Conservation (phyloP, 371 early-diverging fungal genomes). For the Apophysomyces ossiformis region DNA sequence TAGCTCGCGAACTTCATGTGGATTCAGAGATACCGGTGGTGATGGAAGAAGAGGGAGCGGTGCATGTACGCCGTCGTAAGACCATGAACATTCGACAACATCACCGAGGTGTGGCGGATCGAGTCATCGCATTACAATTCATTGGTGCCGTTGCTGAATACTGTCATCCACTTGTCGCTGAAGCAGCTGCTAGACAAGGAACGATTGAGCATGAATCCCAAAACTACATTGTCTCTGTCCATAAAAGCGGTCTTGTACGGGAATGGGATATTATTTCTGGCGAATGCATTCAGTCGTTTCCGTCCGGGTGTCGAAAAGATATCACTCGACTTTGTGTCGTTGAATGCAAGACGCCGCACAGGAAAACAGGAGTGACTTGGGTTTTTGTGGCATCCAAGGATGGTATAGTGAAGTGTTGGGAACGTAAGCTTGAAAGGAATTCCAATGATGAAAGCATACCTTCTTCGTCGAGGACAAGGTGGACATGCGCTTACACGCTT, state of each 20-base stretch:
- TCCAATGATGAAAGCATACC: slow-evolving; percentile 8
- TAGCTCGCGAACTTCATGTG: slow-evolving; percentile 29
- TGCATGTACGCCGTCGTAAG: background rate
- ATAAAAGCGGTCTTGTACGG: slow-evolving; percentile 35
- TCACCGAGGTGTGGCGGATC: slow-evolving; percentile 15
- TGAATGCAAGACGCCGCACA: slow-evolving; percentile 26
- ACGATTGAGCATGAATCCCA: slow-evolving; percentile 14
- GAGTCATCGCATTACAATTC: slow-evolving; percentile 31
- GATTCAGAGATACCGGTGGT: slow-evolving; percentile 16
- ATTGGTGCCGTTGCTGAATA: slow-evolving; percentile 34
- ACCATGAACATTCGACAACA: background rate
- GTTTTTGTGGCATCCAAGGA: slow-evolving; percentile 42
- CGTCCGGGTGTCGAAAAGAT: slow-evolving; percentile 26
- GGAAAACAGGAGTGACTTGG: slow-evolving; percentile 31
- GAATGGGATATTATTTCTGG: slow-evolving; percentile 48
- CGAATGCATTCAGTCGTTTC: slow-evolving; percentile 34
- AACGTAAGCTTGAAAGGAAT: slow-evolving; percentile 27
- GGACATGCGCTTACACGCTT: slow-evolving; percentile 35
- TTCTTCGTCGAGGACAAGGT: slow-evolving; percentile 11
- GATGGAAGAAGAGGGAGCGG: slow-evolving; percentile 17
- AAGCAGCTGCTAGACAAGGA: slow-evolving; percentile 30
- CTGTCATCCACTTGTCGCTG: slow-evolving; percentile 34
- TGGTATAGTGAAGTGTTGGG: slow-evolving; percentile 41
- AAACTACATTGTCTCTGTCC: slow-evolving; percentile 37
- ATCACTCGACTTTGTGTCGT: slow-evolving; percentile 30